Conservation (phyloP, 176 grass and related monocot species). For the Triticum dicoccoides region DNA sequence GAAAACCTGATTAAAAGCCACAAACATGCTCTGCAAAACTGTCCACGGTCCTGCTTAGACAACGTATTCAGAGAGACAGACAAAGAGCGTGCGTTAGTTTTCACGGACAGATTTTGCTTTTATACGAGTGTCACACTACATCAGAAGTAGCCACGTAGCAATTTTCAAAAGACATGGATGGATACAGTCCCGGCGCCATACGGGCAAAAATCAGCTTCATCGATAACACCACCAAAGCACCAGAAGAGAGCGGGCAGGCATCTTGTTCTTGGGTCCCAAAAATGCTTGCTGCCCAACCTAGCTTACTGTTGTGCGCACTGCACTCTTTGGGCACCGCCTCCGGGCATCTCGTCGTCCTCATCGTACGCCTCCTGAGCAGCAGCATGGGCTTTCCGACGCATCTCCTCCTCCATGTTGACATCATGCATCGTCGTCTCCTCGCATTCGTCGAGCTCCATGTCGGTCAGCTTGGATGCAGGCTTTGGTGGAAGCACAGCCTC, state of each 20-base stretch:
- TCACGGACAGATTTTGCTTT: slow-evolving; percentile 6
- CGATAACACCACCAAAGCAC: slow-evolving; percentile 19
- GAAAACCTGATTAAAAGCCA: not conserved
- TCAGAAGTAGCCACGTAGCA: slow-evolving; percentile 18
- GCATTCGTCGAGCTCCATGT: slow-evolving; percentile 93
- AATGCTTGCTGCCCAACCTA: not conserved
- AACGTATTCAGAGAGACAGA: not conserved
- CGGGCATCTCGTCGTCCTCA: slow-evolving; percentile 74
- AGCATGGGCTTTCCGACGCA: slow-evolving; percentile 76
- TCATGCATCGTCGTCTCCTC: slow-evolving; percentile 93
- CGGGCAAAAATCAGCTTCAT: slow-evolving; percentile 22
- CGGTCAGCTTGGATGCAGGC: slow-evolving; percentile 54
- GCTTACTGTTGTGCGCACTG: slow-evolving; percentile 86
- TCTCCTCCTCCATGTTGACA: slow-evolving; percentile 95
- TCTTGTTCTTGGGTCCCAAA: slow-evolving; percentile 17
- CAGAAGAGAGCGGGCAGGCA: not conserved
- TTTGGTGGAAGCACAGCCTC: slow-evolving; percentile 75
- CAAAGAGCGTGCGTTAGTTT: not conserved
- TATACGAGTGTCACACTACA: slow-evolving; percentile 17
- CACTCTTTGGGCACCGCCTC: slow-evolving; percentile 69
- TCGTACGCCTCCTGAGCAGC: slow-evolving; percentile 79
- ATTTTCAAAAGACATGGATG: slow-evolving; percentile 28
- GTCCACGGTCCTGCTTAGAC: not conserved
- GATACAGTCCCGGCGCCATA: slow-evolving; percentile 33
- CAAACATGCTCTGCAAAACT: not conserved